phyloP scores from a whole-genome alignment of 2,329 filamentous ascomycete species.

The Cercospora sp. region DNA sequence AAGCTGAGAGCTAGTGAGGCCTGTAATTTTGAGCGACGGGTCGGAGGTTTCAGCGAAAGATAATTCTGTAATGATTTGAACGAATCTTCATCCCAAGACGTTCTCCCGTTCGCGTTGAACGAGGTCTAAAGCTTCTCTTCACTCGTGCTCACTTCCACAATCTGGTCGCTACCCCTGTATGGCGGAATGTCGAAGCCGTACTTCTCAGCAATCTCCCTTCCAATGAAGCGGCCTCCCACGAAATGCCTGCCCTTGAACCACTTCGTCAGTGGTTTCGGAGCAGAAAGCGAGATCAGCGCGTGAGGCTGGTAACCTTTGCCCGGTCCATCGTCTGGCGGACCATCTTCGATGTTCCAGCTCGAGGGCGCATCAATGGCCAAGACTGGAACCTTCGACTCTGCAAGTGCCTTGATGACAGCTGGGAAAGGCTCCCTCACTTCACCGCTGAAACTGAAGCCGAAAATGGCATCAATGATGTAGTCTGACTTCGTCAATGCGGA shows the following conservation, averaged over 20 bases:
- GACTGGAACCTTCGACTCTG: conserved; percentile 71
- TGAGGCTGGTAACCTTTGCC: conserved; percentile 79
- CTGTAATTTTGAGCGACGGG: neutral
- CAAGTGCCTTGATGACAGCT: conserved; percentile 73
- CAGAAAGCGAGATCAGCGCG: conserved; percentile 82
- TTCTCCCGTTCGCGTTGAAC: neutral
- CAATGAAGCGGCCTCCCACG: conserved; percentile 85
- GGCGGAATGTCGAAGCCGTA: conserved; percentile 80
- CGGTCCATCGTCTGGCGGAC: conserved; percentile 73
- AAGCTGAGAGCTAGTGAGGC: neutral
- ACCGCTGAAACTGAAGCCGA: conserved; percentile 90
- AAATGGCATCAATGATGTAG: conserved; percentile 88
- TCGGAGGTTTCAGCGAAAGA: neutral
- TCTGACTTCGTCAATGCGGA: conserved; percentile 66
- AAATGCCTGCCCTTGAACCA: conserved; percentile 88
- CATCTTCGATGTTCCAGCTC: conserved; percentile 88
- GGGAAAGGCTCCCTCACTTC: conserved; percentile 92
- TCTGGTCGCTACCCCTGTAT: conserved; percentile 84
- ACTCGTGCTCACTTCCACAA: conserved; percentile 67
- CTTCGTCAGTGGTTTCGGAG: conserved; percentile 85
- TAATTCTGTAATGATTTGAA: neutral
- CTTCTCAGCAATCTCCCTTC: conserved; percentile 74
- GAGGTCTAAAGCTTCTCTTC: conserved; percentile 42
- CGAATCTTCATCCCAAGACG: neutral
- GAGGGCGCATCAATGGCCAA: conserved; percentile 90